Conservation (phyloP, 441 rosid species). For the Syzygium syzygioides region DNA sequence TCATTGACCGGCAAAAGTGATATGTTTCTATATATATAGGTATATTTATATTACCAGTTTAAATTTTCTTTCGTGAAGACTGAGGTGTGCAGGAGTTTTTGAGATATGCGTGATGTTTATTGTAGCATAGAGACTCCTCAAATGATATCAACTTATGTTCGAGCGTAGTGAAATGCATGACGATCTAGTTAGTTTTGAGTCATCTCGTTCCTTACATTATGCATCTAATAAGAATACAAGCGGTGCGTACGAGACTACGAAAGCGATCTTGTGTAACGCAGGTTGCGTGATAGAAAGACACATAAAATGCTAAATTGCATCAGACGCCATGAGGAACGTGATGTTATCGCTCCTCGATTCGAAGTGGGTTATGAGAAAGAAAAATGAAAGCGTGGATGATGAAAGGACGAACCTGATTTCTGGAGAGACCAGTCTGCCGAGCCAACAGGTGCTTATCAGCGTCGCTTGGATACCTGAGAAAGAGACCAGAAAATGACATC, state of each 20-base stretch:
- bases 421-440: slow-evolving; percentile 93
- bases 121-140: not conserved
- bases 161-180: not conserved
- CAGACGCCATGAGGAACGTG: not conserved
- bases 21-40: not conserved
- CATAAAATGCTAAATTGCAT: not conserved
- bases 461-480: slow-evolving; percentile 99
- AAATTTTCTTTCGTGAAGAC: not conserved
- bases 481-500: slow-evolving; percentile 70
- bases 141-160: not conserved
- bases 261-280: not conserved
- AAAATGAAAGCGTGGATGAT: no score
- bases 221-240: not conserved
- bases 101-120: not conserved
- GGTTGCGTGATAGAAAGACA: not conserved
- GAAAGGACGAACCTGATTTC: slow-evolving; percentile 69
- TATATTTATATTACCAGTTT: not conserved
- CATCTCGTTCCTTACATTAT: not conserved
- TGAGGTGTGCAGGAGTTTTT: not conserved
- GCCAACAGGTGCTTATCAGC: slow-evolving; percentile 98
- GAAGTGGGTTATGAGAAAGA: not conserved
- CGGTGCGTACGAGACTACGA: not conserved
- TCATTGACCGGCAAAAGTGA: not conserved
- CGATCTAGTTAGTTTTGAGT: not conserved
- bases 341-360: not conserved